Conservation (phyloP, 192 early-diverging fungal species). For the Umbelopsis sp. region DNA sequence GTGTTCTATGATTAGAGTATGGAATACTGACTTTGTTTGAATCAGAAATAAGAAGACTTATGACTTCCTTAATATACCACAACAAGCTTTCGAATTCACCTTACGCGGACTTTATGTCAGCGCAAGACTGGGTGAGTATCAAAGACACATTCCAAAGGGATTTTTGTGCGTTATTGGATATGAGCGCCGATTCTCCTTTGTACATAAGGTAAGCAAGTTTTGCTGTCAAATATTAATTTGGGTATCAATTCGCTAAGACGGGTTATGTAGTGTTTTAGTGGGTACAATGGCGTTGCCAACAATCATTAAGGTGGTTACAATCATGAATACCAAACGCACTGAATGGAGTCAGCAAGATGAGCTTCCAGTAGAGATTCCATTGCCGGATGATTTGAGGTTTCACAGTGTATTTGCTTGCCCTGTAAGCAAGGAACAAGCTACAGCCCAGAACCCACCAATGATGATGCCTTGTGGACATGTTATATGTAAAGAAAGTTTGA, state of each 20-base stretch:
- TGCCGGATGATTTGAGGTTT: constrained; percentile 83
- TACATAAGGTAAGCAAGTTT: constrained; percentile 60
- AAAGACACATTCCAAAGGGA: constrained; percentile 72
- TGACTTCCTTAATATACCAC: constrained; percentile 42
- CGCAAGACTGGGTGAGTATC: constrained; percentile 55
- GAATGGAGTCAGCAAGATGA: constrained; percentile 95
- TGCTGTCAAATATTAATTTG: background rate
- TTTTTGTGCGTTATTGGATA: constrained; percentile 76
- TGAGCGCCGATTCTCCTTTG: constrained; percentile 74
- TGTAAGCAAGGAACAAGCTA: constrained; percentile 93
- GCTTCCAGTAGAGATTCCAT: constrained; percentile 89
- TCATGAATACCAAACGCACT: constrained; percentile 84
- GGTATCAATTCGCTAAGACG: background rate
- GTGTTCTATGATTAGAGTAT: background rate
- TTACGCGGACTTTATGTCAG: constrained; percentile 49
- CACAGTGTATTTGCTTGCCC: constrained; percentile 98
- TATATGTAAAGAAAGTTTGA: constrained; percentile 88
- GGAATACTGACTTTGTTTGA: background rate
- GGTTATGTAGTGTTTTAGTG: constrained; percentile 60
- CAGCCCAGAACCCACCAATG: constrained; percentile 95
- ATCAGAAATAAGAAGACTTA: constrained; percentile 54
- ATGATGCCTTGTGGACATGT: constrained; percentile 98
- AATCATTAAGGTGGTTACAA: constrained; percentile 86
- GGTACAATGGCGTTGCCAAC: constrained; percentile 89
- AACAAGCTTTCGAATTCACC: constrained; percentile 39